Evolutionary conservation across 2,329 filamentous ascomycete genomes (phyloP), one percentile per base, ranked within the genome.

Genomic region (Penicillium olsonii): DNA sequence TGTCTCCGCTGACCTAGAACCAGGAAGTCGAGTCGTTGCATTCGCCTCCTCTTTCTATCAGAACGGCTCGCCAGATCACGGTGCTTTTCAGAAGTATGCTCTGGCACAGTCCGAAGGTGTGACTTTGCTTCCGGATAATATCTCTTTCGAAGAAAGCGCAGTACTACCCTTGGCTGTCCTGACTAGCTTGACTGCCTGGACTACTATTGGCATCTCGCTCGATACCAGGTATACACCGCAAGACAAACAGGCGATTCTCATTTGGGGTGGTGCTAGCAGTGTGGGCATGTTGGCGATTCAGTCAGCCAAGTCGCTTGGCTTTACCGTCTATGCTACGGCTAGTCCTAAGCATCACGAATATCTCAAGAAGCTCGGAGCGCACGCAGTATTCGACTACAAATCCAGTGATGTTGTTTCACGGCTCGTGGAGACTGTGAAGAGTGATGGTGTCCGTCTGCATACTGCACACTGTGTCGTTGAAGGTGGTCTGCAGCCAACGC

Each of bases 261-360:
- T 77, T 27, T 77, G 73, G 69, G 75, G 73, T 10, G 74, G 83
- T 3, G 66, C 70, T 1, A 71, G 68, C 9, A 72, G 70, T 5
- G 70, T 76, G n/a, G 57, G 57, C 5, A 46, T 45, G 2, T 35
- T 54, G 12, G 48, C 57, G 1, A 22, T 60, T 12, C 57, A 78
- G 45, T 68, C 70, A 26, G 67, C 76, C 11, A 64, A 64, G n/a
- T 64, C 66, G 14, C 64, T 73, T 27, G 73, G 73, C 3, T 74
- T 71, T 43, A 65, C 52, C 6, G 68, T 74, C 26, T 68, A 75
- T 47, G 57, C 72, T 1, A 75, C 73, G 2, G 73, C 72, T 10
- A 70, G 69, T 18, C 52, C 52, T 27, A 67, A 67, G 52, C 63
- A 77, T 46, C 71, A 74, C 48, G 62, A 63, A 6, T 69, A 68